Base-by-base conservation (phyloP, 495 filamentous ascomycete genomes). In the Neurospora sp. region DNA sequence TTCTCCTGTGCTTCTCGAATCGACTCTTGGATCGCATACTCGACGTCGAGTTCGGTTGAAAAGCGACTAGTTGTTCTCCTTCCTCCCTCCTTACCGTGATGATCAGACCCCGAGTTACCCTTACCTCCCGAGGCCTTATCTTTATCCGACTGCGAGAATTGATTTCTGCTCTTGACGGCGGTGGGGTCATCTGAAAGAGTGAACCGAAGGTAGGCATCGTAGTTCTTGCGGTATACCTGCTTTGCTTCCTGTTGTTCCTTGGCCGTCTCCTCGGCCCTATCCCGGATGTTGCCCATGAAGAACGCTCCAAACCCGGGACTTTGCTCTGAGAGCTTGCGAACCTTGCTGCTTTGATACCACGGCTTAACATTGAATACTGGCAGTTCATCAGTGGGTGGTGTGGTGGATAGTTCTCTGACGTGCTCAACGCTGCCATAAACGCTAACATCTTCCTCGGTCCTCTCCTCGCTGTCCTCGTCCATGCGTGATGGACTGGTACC, bases 21-120 rank as follows among this genome's bases (percentile, higher is more conserved):
- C 3, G 93, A 96, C 73, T 92, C 90, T 72, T 91, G 88, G 5
- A 98, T 79, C 4, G 91, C 92, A 69, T 87, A 87, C 75, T 95
- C 88, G 68, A 96, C 84, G 74, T 97, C 93, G 37, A 91, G 86
- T 74, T 96, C 93, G 69, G 85, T 86, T 3, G 86, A 84, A 59
- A 83, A 88, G 59, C 87, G 75, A 35, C 89, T 92, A 69, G 87
- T 71, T 1, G 69, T 74, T 35, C 79, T 88, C 17, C 89, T 86
- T 74, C 89, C 88, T 69, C 88, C 87, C 68, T 89, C 85, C 39
- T 87, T 87, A 40, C 87, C 82, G 31, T 65, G 53, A 17, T 65
- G 14, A 20, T 89, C 87, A 20, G 83, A 80, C 1, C 83, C 80
- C 6, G 82, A 84, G 5, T 86, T 81, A 6, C 77, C 72, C 17